Evolutionary conservation across 768 basidiomycete species (phyloP).

Genomic region (Fomitopsis serialis): DNA sequence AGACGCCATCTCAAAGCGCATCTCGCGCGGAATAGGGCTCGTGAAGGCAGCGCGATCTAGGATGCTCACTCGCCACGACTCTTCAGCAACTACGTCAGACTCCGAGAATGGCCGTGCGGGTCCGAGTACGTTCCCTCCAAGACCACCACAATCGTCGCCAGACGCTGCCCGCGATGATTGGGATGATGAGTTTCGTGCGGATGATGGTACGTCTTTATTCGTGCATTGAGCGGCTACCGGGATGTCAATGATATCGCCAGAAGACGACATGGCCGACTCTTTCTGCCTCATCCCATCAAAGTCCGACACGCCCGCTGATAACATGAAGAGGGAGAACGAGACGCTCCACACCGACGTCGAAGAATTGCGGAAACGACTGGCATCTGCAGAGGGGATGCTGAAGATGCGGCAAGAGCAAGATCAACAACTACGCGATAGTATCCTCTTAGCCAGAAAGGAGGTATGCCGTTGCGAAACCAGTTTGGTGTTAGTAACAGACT

Average conservation of each 20-base stretch:
- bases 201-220: conserved; percentile 46
- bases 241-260: conserved; percentile 22
- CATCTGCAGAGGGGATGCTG: conserved; percentile 55
- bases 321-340: conserved; percentile 63
- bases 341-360: conserved; percentile 58
- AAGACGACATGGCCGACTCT: conserved; percentile 72
- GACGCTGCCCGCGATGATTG: conserved; percentile 37
- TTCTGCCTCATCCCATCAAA: conserved; percentile 71
- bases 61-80: conserved; percentile 24
- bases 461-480: conserved; percentile 30
- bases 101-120: conserved; percentile 13
- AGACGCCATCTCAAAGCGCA: conserved; percentile 52
- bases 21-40: conserved; percentile 40
- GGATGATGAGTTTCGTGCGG: conserved; percentile 57
- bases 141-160: conserved; percentile 13
- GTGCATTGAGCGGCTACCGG: not conserved
- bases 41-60: conserved; percentile 22
- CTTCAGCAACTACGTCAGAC: conserved; percentile 15
- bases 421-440: conserved; percentile 72
- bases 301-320: conserved; percentile 41
- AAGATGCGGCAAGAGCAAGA: conserved; percentile 77
- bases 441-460: conserved; percentile 65
- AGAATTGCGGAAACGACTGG: conserved; percentile 49
- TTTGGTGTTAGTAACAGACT: conserved; percentile 4
- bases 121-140: conserved; percentile 23